These are phyloP conservation scores for Scenedesmus sp. DNA, from an alignment of 163 green algal species.

Conservation along the genomic window DNA sequence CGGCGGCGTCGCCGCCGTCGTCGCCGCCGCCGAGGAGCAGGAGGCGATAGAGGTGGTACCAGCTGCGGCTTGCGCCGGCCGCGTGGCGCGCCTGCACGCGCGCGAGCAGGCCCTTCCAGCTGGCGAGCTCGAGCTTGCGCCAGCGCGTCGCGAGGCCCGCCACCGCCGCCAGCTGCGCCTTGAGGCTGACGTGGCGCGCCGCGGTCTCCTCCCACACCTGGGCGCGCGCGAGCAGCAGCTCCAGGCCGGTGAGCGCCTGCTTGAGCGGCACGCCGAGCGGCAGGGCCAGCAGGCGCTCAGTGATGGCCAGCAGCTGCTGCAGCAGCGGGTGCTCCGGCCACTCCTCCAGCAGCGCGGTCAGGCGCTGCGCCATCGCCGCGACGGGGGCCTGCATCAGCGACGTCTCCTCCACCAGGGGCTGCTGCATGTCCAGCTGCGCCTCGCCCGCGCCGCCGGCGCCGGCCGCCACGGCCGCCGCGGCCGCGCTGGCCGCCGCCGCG, in stretches of 20 bases:
- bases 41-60: constrained; percentile 90
- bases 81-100: constrained; percentile 53
- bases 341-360: constrained; percentile 84
- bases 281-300: constrained; percentile 77
- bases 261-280: constrained; percentile 77
- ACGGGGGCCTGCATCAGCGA: constrained; percentile 79
- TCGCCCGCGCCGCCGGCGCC: neutral
- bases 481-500: constrained; percentile 49
- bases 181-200: constrained; percentile 86
- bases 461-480: constrained; percentile 35
- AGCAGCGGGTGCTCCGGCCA: constrained; percentile 95
- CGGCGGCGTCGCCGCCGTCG: neutral
- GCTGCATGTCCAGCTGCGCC: constrained; percentile 55
- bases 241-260: constrained; percentile 87
- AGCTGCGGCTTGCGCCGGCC: constrained; percentile 56
- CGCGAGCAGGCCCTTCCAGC: constrained; percentile 79
- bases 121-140: constrained; percentile 90
- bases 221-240: constrained; percentile 90
- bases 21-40: constrained; percentile 52
- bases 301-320: constrained; percentile 82
- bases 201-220: constrained; percentile 96
- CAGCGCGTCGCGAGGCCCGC: constrained; percentile 86
- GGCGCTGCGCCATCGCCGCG: constrained; percentile 55
- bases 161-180: constrained; percentile 73
- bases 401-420: constrained; percentile 74